phyloP scores from a whole-genome alignment of 2,329 filamentous ascomycete genomes.

The Phaeophleospora eucalypticola region DNA sequence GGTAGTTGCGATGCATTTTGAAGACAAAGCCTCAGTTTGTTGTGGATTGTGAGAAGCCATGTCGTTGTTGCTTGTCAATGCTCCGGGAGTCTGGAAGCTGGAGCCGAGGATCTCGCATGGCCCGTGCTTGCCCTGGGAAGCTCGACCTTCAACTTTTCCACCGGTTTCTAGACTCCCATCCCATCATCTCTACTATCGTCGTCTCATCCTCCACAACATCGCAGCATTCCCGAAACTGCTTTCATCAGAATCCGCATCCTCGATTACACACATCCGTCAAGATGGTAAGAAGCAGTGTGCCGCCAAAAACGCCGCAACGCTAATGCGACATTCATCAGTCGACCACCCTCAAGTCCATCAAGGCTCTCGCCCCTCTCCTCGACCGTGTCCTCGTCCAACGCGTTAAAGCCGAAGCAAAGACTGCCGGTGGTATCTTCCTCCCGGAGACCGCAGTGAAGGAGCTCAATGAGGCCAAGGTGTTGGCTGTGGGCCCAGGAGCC shows the following conservation, averaged over 20 bases:
- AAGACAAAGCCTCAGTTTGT: conserved; percentile 1
- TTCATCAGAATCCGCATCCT: conserved; percentile 7
- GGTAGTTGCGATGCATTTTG: conserved; percentile 26
- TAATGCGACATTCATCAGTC: conserved; percentile 27
- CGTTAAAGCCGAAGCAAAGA: conserved; percentile 95
- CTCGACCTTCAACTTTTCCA: conserved; percentile 4
- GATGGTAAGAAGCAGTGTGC: conserved; percentile 25
- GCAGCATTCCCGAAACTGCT: conserved; percentile 19
- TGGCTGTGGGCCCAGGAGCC: conserved; percentile 87
- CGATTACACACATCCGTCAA: conserved; percentile 7
- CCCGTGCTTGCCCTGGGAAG: neutral
- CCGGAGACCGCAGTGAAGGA: conserved; percentile 97
- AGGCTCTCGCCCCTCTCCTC: conserved; percentile 88
- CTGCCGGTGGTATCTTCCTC: conserved; percentile 93
- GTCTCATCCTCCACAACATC: neutral
- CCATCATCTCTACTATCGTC: conserved; percentile 8
- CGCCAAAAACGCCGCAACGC: conserved; percentile 10
- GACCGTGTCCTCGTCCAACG: conserved; percentile 98
- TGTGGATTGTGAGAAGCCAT: too few relatives aligned
- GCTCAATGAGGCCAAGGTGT: conserved; percentile 93
- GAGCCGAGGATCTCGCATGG: neutral
- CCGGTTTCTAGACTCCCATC: conserved; percentile 6
- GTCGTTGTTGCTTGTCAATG: neutral
- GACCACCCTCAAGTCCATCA: conserved; percentile 83
- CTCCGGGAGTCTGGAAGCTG: neutral